phyloP scores from a whole-genome alignment of 2,329 filamentous ascomycete species.

The Coniochaeta hoffmannii region DNA sequence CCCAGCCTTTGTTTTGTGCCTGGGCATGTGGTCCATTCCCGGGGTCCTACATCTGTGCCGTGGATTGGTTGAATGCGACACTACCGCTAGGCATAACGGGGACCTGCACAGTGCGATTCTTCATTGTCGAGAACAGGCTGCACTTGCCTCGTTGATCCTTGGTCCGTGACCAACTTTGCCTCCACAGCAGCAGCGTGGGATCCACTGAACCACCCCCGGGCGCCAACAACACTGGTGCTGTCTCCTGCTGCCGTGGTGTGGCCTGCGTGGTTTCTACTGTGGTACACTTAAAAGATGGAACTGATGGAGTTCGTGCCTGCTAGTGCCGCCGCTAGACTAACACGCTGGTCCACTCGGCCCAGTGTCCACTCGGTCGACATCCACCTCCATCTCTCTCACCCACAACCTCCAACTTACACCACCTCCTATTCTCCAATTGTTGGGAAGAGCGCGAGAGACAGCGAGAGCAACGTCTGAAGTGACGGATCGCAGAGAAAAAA shows the following conservation, averaged over 20 bases:
- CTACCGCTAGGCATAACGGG: background rate
- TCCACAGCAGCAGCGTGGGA: background rate
- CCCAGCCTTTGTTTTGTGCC: background rate
- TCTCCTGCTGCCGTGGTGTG: too few species aligned
- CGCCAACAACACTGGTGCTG: background rate
- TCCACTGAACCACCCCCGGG: background rate
- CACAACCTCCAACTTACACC: background rate
- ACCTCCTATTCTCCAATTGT: conserved; percentile 1
- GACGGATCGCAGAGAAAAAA: background rate
- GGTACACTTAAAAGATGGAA: too few species aligned
- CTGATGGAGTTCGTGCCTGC: background rate
- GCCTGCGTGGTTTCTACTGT: too few species aligned
- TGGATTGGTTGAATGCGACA: background rate
- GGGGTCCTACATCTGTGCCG: background rate
- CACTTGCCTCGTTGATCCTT: background rate
- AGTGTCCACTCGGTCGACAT: background rate
- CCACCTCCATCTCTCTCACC: background rate
- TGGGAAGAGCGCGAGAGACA: background rate
- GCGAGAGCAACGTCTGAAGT: background rate
- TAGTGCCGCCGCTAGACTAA: background rate
- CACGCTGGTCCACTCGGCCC: background rate
- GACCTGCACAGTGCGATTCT: background rate
- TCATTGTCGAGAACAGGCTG: background rate
- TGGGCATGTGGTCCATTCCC: conserved; percentile 1
- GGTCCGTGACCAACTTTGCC: conserved; percentile 1